A percentile compares a stretch with the other conserved stretches of the same genome.
phyloP scores from a whole-genome alignment of 495 filamentous ascomycete genomes.

The Cetradonia linearis region DNA sequence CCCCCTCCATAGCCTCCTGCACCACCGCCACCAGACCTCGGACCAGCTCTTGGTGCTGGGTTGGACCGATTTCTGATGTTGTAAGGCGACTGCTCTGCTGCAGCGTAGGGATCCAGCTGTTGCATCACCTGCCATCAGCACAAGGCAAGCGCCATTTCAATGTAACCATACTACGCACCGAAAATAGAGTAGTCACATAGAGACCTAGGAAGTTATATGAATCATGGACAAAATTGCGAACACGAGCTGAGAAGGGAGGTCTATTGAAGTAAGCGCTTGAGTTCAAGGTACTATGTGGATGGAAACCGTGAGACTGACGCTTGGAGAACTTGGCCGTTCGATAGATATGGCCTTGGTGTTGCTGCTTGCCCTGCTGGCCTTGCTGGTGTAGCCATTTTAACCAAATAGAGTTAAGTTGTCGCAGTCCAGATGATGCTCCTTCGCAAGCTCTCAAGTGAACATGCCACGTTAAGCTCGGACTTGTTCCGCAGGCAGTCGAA shows the following conservation, averaged over 20 bases:
- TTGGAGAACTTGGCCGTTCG: slow-evolving; percentile 26
- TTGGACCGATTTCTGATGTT: slow-evolving; percentile 21
- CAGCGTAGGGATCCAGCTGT: slow-evolving; percentile 28
- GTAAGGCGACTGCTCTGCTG: slow-evolving; percentile 24
- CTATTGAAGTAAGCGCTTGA: slow-evolving; percentile 12
- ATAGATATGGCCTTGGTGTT: slow-evolving; percentile 24
- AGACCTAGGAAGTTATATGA: slow-evolving; percentile 25
- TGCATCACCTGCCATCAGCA: background rate
- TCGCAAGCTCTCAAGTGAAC: background rate
- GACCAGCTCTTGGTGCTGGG: slow-evolving; percentile 6
- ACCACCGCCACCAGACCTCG: slow-evolving; percentile 15
- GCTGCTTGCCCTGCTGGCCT: slow-evolving; percentile 12
- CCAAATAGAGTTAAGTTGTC: background rate
- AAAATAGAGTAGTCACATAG: slow-evolving; percentile 28
- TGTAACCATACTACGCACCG: slow-evolving; percentile 10
- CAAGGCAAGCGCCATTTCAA: background rate
- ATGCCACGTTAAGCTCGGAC: background rate
- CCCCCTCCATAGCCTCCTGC: slow-evolving; percentile 22
- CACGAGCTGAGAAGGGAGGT: slow-evolving; percentile 26
- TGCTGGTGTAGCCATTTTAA: slow-evolving; percentile 22
- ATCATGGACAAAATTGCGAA: slow-evolving; percentile 21
- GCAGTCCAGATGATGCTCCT: background rate
- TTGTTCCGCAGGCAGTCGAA: background rate
- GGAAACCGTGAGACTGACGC: background rate
- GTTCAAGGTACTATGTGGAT: background rate